Percentiles rank a stretch among this genome's conserved stretches.
Evolutionary conservation across 176 grass and related monocot genomes (phyloP).

Genomic region (Bonia amplexicaulis): DNA sequence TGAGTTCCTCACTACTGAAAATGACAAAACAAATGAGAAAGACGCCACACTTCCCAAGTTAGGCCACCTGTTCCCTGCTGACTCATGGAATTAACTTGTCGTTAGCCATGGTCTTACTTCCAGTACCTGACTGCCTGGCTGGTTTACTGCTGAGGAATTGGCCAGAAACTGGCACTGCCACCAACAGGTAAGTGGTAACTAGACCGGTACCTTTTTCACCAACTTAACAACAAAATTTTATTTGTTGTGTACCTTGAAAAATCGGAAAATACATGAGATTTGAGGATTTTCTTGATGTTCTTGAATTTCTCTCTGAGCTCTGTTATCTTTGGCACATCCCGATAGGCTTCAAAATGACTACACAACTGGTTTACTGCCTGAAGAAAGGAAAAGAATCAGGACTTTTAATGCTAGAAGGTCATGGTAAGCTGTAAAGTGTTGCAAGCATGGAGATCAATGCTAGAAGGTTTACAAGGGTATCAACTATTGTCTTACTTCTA

Average conservation of each 20-base stretch:
- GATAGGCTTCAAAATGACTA: constrained; percentile 97
- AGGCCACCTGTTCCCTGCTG: not conserved
- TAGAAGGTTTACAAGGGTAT: constrained; percentile 5
- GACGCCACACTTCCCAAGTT: not conserved
- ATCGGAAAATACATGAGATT: constrained; percentile 98
- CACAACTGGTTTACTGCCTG: constrained; percentile 98
- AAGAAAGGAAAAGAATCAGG: constrained; percentile 22
- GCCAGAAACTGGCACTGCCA: not conserved
- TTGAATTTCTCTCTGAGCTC: constrained; percentile 98
- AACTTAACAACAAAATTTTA: not conserved
- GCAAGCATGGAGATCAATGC: not conserved
- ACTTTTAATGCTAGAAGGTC: not conserved
- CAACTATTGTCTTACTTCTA: constrained; percentile 61
- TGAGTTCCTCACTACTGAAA: not conserved
- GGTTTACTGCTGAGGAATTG: constrained; percentile 5
- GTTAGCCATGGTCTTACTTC: not conserved
- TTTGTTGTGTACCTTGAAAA: constrained; percentile 73
- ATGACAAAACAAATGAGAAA: not conserved
- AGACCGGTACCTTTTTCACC: not conserved
- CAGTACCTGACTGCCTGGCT: not conserved
- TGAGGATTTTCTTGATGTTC: constrained; percentile 99
- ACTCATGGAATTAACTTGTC: constrained; percentile 1
- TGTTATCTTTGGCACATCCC: constrained; percentile 95
- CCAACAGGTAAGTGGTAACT: not conserved
- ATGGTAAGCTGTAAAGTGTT: not conserved